phyloP scores from a whole-genome alignment of 2,329 filamentous ascomycete species.

The Colletotrichum kahawae region DNA sequence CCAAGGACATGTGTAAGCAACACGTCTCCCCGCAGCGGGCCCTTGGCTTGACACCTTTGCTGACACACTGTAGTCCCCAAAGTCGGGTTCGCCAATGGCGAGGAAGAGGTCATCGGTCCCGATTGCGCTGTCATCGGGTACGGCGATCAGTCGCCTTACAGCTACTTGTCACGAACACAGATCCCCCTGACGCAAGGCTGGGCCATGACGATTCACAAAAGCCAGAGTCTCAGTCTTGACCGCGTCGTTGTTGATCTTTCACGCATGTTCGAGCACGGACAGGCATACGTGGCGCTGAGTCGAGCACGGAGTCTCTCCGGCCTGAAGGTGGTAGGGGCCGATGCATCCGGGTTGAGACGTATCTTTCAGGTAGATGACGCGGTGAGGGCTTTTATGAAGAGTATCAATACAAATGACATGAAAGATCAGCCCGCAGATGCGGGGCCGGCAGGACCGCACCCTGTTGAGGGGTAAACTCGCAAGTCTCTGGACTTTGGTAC shows the following conservation, averaged over 20 bases:
- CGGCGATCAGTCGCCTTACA: conserved; percentile 50
- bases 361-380: not conserved
- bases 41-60: no score
- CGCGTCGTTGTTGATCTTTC: not conserved
- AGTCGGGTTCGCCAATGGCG: conserved; percentile 57
- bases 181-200: no score
- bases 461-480: no score
- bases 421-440: not conserved
- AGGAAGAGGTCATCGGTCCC: conserved; percentile 50
- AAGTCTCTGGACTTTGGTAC: no score
- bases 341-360: not conserved
- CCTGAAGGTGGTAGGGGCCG: not conserved
- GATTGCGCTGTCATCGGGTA: conserved; percentile 54
- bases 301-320: not conserved
- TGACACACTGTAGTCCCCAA: not conserved
- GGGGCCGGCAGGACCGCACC: no score
- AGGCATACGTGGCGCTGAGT: not conserved
- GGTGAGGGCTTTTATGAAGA: not conserved
- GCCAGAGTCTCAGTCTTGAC: not conserved
- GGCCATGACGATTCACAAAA: no score
- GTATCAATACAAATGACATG: not conserved
- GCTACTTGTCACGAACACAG: conserved; percentile 27
- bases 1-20: no score
- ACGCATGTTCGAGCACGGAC: not conserved
- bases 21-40: no score